phyloP scores from a whole-genome alignment of 2,329 filamentous ascomycete species.

The Epichloe elymi region DNA sequence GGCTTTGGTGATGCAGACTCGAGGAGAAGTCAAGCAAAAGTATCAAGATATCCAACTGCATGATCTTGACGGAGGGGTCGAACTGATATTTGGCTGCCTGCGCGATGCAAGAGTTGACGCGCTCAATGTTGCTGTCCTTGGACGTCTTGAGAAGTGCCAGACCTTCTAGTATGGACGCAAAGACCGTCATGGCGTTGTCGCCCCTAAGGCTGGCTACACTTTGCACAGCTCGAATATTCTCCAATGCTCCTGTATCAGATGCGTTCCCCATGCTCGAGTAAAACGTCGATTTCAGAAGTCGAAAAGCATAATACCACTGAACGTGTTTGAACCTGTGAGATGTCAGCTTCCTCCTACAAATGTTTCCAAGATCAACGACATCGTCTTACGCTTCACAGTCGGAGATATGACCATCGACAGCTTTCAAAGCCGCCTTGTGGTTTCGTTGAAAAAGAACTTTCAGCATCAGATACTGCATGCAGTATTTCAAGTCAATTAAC shows the following conservation, averaged over 20 bases:
- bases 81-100: conserved; percentile 59
- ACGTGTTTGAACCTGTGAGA: conserved; percentile 44
- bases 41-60: conserved; percentile 53
- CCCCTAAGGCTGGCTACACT: conserved; percentile 44
- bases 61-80: conserved; percentile 47
- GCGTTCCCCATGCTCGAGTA: conserved; percentile 47
- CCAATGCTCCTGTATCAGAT: conserved; percentile 50
- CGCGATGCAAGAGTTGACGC: conserved; percentile 62
- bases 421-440: conserved; percentile 59
- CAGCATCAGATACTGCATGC: conserved; percentile 60
- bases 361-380: no score
- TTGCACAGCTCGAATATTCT: conserved; percentile 54
- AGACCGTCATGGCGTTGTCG: conserved; percentile 51
- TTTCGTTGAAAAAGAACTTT: conserved; percentile 59
- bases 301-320: conserved; percentile 66
- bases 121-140: conserved; percentile 52
- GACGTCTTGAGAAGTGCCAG: conserved; percentile 53
- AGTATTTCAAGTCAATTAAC: conserved; percentile 55
- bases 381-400: conserved; percentile 50
- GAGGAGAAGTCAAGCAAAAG: conserved; percentile 59
- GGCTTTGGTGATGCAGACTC: conserved; percentile 49
- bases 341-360: neutral
- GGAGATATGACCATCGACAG: conserved; percentile 53
- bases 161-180: conserved; percentile 55
- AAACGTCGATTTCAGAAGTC: conserved; percentile 58